Evolutionary conservation across 768 basidiomycete species (phyloP).

Genomic region (Strobilomyces echinocephalus): DNA sequence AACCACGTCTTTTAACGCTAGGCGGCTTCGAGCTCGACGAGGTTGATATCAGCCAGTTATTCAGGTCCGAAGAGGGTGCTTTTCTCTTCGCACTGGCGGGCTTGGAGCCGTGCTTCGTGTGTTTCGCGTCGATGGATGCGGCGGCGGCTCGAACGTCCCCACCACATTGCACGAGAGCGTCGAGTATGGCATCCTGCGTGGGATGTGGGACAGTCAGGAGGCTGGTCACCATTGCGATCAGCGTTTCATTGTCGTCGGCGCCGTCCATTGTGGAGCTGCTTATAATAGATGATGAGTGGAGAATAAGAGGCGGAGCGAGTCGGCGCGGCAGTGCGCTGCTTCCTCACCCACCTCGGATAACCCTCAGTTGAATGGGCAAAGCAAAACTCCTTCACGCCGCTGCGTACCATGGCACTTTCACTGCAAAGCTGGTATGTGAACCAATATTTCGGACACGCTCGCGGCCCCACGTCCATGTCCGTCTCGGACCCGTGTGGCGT

Average conservation of each 20-base stretch:
- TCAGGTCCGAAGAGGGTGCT: constrained; percentile 42
- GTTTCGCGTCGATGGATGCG: constrained; percentile 30
- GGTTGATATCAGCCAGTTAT: constrained; percentile 46
- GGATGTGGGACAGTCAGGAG: constrained; percentile 37
- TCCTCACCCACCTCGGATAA: background rate
- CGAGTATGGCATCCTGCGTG: constrained; percentile 44
- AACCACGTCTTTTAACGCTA: constrained; percentile 16
- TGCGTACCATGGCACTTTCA: background rate
- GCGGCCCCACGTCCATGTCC: no score
- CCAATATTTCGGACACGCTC: background rate
- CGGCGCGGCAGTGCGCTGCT: background rate
- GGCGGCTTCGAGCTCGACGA: constrained; percentile 20
- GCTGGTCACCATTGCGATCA: constrained; percentile 65
- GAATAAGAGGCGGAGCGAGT: background rate
- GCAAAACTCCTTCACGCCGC: background rate
- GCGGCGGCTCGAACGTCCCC: constrained; percentile 57
- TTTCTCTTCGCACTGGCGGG: constrained; percentile 39
- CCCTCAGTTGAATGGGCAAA: constrained; percentile 9
- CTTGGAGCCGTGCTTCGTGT: constrained; percentile 14
- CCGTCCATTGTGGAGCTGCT: constrained; percentile 15
- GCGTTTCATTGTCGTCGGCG: constrained; percentile 55
- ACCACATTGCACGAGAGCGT: constrained; percentile 50
- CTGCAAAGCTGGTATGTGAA: constrained; percentile 12
- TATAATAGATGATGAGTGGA: background rate
- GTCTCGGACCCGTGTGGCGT: background rate